Evolutionary conservation across 2,329 filamentous ascomycete genomes (phyloP).

Genomic region (Exophiala sideris): DNA sequence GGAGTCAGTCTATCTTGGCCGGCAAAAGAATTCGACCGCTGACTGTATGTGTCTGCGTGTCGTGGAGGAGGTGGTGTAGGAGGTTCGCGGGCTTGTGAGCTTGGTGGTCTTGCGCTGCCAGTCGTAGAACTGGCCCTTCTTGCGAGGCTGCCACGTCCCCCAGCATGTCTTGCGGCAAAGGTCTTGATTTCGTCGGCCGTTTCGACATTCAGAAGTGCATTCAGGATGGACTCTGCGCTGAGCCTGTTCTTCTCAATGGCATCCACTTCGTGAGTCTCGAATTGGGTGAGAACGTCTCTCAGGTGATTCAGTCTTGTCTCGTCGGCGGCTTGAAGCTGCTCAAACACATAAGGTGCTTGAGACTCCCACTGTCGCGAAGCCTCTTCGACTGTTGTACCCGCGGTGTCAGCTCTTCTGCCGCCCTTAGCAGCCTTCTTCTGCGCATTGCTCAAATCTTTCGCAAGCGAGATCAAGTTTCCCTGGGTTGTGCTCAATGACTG

Average conservation of each 20-base stretch:
- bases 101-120: slow-evolving; percentile 30
- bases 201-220: slow-evolving; percentile 78
- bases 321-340: slow-evolving; percentile 85
- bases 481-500: slow-evolving; percentile 77
- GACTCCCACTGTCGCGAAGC: slow-evolving; percentile 88
- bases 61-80: slow-evolving; percentile 40
- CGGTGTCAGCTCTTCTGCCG: slow-evolving; percentile 66
- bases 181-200: slow-evolving; percentile 81
- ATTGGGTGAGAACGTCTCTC: slow-evolving; percentile 85
- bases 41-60: slow-evolving; percentile 50
- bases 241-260: slow-evolving; percentile 72
- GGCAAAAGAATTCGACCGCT: slow-evolving; percentile 48
- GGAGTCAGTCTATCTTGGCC: slow-evolving; percentile 36
- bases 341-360: slow-evolving; percentile 91
- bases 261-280: slow-evolving; percentile 89
- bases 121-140: slow-evolving; percentile 38
- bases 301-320: slow-evolving; percentile 86
- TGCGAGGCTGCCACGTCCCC: slow-evolving; percentile 37
- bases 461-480: slow-evolving; percentile 73
- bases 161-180: slow-evolving; percentile 52
- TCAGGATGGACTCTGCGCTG: slow-evolving; percentile 75
- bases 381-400: slow-evolving; percentile 69
- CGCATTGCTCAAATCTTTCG: slow-evolving; percentile 78
- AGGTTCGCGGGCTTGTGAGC: slow-evolving; percentile 25
- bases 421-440: slow-evolving; percentile 86